Evolutionary conservation across 2,329 filamentous ascomycete species (phyloP), one percentile per base, ranked within the genome.

Genomic region (Arthrobotrys pseudoclavata): DNA sequence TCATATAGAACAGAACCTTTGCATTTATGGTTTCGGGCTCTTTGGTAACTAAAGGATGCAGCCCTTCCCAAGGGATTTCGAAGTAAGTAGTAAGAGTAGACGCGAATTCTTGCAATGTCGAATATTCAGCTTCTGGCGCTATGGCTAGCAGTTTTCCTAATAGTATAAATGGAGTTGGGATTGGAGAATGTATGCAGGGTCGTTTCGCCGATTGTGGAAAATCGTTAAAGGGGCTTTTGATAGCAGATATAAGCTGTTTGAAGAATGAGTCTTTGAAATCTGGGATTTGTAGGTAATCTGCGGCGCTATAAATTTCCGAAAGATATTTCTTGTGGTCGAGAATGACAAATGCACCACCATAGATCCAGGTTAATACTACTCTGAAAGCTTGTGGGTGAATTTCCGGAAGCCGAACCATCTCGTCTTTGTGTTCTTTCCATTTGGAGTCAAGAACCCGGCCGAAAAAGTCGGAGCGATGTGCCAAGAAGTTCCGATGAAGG

Each of bases 401-500:
- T 7, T 60, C 20, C 3, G 55, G 55, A 20, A 60, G 55, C 2
- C 20, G 9, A 5, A 60, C 10, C 7, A 5, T 42, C 1, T 12
- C 22, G 20, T 60, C 34, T 18, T 60, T 7, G 4, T 10, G 2
- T n/a, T 60, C 34, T 42, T 40, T 42, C 55, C 34, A 42, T 9
- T 18, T 22, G 2, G 31, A 34, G n/a, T 60, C 26, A 6, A 42
- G 20, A 4, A 15, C 34, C 1, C 55, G 34, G 13, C 34, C n/a
- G 34, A 60, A 60, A 13, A n/a, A 60, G 3, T 42, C 31, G 4
- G 55, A 60, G 18, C 34, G 31, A n/a, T 24, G 7, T 15, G 55
- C 34, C 13, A 60, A n/a, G 13, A 60, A 42, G 55, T 26, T 42
- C 9, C 55, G 55, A n/a, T 60, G 55, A 6, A 60, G 34, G 20